Conservation (phyloP, 495 filamentous ascomycete genomes). For the Haplographium delicatum region DNA sequence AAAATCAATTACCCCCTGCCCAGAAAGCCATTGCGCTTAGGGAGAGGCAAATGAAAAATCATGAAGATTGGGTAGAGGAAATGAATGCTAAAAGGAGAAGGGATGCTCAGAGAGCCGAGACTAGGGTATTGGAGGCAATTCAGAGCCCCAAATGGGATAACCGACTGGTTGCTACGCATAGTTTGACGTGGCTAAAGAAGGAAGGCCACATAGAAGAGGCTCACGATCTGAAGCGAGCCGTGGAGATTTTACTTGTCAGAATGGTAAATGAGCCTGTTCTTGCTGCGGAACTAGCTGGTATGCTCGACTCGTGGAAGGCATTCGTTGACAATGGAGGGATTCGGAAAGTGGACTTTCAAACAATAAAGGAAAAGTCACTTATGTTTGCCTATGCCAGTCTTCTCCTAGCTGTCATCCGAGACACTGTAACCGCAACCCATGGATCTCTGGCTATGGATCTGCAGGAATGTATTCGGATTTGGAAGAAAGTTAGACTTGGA, state of each 20-base stretch:
- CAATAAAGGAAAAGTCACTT: constrained; percentile 37
- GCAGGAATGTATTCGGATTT: constrained; percentile 55
- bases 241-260: constrained; percentile 45
- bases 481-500: constrained; percentile 53
- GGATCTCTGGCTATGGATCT: constrained; percentile 53
- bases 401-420: constrained; percentile 45
- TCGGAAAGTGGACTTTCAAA: constrained; percentile 43
- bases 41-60: constrained; percentile 9
- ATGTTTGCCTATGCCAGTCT: constrained; percentile 49
- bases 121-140: constrained; percentile 44
- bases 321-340: constrained; percentile 57
- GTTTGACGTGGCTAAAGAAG: constrained; percentile 40
- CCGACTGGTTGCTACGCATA: constrained; percentile 43
- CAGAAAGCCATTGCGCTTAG: constrained; percentile 37
- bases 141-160: constrained; percentile 51
- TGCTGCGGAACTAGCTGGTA: constrained; percentile 35
- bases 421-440: constrained; percentile 39
- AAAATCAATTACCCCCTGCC: constrained; percentile 39
- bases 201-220: constrained; percentile 25
- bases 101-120: constrained; percentile 12
- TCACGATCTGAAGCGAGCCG: constrained; percentile 34
- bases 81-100: constrained; percentile 33
- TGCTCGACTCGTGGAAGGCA: constrained; percentile 52
- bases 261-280: constrained; percentile 50
- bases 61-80: constrained; percentile 22